Evolutionary conservation across 2,329 filamentous ascomycete genomes (phyloP), one percentile per base, ranked within the genome.

Genomic region (Aspergillus fructus): DNA sequence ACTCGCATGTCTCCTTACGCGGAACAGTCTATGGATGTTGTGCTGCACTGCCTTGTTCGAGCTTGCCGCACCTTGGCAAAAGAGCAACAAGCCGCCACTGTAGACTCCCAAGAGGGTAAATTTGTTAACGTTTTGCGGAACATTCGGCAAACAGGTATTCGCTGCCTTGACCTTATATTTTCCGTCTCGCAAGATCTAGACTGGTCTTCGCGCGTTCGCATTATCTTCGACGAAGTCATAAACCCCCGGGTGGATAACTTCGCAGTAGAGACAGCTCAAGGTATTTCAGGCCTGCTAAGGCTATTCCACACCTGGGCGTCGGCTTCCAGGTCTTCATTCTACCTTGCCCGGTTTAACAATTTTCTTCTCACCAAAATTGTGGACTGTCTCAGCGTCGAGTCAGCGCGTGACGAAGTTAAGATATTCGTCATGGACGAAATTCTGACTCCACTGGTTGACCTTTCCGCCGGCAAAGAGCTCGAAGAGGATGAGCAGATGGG

Each of bases 401-500:
- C 89, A 53, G 86, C 90, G 0, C 94, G 94, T 71, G 90, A 93
- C 60, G 88, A 92, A 56, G 93, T 99, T 55, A 94, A 93, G 68
- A 76, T 89, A 0, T 96, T 91, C 70, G 85, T 93, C 1, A 79
- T 99, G 30, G 82, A 84, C 57, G 77, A 86, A 11, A 88, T 97
- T 42, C 73, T 99, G 45, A 83, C 84, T 43, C 89, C 86, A 55
- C 78, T 93, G 34, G 82, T 91, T 34, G 81, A 80, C 54, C 76
- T 89, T 49, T 83, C 85, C 2, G 77, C 79, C 53, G 81, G 83
- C 1, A 74, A 74, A 57, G 79, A 84, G 8, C 79, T 83, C 5
- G 68, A 76, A 12, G 81, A 85, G 59, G 81, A 80, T 1, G 82
- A 74, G 40, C 68, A 74, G 42, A 61, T 74, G 59, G 64, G 71